Base-by-base conservation (phyloP, 2,329 filamentous ascomycete species). In the Diaporthe destruens region DNA sequence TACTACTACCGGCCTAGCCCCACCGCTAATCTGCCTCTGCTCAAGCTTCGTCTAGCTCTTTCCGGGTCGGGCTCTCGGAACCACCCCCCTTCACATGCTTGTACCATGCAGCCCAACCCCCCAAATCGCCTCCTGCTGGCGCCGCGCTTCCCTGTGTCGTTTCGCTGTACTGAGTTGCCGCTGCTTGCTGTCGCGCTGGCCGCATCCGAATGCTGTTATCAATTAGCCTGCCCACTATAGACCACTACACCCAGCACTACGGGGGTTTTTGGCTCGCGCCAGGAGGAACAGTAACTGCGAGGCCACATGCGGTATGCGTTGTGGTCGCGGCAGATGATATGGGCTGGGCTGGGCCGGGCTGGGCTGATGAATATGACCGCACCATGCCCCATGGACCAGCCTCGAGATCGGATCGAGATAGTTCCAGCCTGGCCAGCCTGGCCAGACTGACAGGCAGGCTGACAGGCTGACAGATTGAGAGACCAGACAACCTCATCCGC, bases 1-100 rank as follows among this genome's bases (percentile, higher is more conserved):
- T 69, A 7, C 67, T 29, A 42, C 42, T 69, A 36, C 39, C 9
- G 34, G 55, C 12, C 56, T 70, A 70, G 67, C 36, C 67, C 36
- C 67, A 42, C 67, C 29, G 44, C 55, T 44, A 61, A 70, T 61
- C 56, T 69, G 54, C 51, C 66, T 57, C 39, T 39, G 32, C 61
- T 53, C 61, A 66, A 66, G 61, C 61, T 66, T 53, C 61, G 29
- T 16, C 61, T 65, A 65, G 61, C 61, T 65, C 61, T 65, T 51
- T 51, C 61, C 61, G 61, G 61, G 61, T 65, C 61, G 61, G 61
- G 61, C 61, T 65, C 61, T 65, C 61, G 61, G 61, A 66, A 66
- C 47, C 20, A 39, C 51, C 14, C 61, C 59, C 61, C 61, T 66
- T 66, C 61, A 66, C 61, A 66, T 66, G 61, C 47, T 34, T 49